Evolutionary conservation across 1,284 basidiomycete species (phyloP).

Genomic region (Chondrostereum purpureum): DNA sequence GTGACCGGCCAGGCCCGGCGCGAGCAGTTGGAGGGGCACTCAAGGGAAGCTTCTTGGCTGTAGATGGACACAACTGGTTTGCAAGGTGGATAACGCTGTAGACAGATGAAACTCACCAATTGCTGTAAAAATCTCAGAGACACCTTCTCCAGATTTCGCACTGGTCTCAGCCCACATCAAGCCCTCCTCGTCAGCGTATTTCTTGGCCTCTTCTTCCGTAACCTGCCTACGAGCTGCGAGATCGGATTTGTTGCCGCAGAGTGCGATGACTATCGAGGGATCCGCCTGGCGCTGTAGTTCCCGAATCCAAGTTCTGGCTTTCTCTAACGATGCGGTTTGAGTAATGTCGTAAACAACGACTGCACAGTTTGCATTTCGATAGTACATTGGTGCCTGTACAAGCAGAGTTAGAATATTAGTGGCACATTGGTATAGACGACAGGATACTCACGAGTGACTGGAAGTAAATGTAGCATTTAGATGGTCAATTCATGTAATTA

Average conservation of each 20-base stretch:
- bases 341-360: conserved; percentile 88
- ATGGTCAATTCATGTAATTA: conserved; percentile 12
- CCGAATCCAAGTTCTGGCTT: conserved; percentile 94
- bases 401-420: conserved; percentile 11
- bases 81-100: no score
- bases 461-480: no score
- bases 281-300: conserved; percentile 97
- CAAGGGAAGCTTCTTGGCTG: conserved; percentile 77
- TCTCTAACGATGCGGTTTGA: conserved; percentile 83
- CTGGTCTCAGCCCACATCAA: conserved; percentile 96
- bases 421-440: conserved; percentile 9
- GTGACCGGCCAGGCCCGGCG: conserved; percentile 42
- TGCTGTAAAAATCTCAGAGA: conserved; percentile 81
- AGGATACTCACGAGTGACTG: conserved; percentile 55
- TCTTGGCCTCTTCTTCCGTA: conserved; percentile 80
- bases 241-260: conserved; percentile 95
- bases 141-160: conserved; percentile 90
- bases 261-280: conserved; percentile 91
- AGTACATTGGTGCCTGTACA: conserved; percentile 84
- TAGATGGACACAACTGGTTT: conserved; percentile 12
- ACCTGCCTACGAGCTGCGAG: conserved; percentile 78
- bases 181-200: conserved; percentile 92
- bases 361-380: conserved; percentile 84
- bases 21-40: conserved; percentile 62
- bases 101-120: conserved; percentile 53